Evolutionary conservation across 129 eudicot species (phyloP).

Genomic region (carrot (Daucus carota)): DH1_v3.0 NC_030383.2:59864501-59865000

Average conservation of each 20-base stretch:
- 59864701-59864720: constrained; percentile 70
- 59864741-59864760: constrained; percentile 52
- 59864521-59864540: constrained; percentile 60
- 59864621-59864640: constrained; percentile 44
- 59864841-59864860: neutral
- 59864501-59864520: constrained; percentile 49
- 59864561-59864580: constrained; percentile 22
- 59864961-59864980: constrained; percentile 35
- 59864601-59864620: constrained; percentile 36
- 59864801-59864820: constrained; percentile 94
- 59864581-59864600: constrained; percentile 23
- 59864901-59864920: constrained; percentile 67
- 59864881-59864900: constrained; percentile 16
- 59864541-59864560: constrained; percentile 20
- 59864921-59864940: constrained; percentile 68
- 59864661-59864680: constrained; percentile 47
- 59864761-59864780: constrained; percentile 30
- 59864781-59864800: constrained; percentile 54
- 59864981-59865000: constrained; percentile 41
- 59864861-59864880: neutral
- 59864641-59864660: constrained; percentile 53
- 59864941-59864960: constrained; percentile 49
- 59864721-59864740: constrained; percentile 46
- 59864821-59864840: constrained; percentile 14
- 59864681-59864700: constrained; percentile 69